A percentile compares a stretch with the other conserved stretches of the same genome.
Evolutionary conservation across 768 basidiomycete species (phyloP).

Genomic region (Calocybe gangraenosa): DNA sequence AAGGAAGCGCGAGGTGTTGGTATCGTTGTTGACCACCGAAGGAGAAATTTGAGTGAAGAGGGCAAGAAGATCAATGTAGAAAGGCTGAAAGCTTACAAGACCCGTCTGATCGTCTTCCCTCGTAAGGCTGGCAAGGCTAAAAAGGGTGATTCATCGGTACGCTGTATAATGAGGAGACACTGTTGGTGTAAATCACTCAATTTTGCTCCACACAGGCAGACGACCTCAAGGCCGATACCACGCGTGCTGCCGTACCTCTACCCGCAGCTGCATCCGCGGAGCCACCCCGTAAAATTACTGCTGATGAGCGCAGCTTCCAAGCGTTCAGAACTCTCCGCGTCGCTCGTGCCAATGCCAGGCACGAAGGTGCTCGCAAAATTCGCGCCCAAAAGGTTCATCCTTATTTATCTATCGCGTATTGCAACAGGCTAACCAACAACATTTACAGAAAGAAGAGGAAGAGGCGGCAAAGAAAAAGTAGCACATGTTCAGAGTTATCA

Average conservation of each 20-base stretch:
- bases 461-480: conserved; percentile 91
- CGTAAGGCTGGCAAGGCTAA: conserved; percentile 93
- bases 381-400: conserved; percentile 72
- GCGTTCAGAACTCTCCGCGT: conserved; percentile 88
- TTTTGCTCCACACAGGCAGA: conserved; percentile 51
- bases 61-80: conserved; percentile 94
- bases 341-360: conserved; percentile 75
- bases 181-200: neutral
- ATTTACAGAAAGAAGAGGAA: conserved; percentile 78
- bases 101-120: conserved; percentile 93
- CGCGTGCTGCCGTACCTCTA: conserved; percentile 63
- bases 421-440: conserved; percentile 14
- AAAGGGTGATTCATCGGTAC: conserved; percentile 88
- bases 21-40: conserved; percentile 94
- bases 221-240: conserved; percentile 74
- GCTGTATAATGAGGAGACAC: conserved; percentile 26
- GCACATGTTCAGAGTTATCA: conserved; percentile 18
- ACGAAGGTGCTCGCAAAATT: conserved; percentile 85
- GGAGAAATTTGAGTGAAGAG: conserved; percentile 95
- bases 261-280: conserved; percentile 68
- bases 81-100: conserved; percentile 90
- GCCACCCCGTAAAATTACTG: conserved; percentile 88
- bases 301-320: conserved; percentile 83
- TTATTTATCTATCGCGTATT: neutral
- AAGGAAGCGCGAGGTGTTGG: conserved; percentile 93